These are phyloP conservation scores for Periconia macrospinosa DNA, from an alignment of 2,329 filamentous ascomycete genomes.

Conservation along the genomic window DNA sequence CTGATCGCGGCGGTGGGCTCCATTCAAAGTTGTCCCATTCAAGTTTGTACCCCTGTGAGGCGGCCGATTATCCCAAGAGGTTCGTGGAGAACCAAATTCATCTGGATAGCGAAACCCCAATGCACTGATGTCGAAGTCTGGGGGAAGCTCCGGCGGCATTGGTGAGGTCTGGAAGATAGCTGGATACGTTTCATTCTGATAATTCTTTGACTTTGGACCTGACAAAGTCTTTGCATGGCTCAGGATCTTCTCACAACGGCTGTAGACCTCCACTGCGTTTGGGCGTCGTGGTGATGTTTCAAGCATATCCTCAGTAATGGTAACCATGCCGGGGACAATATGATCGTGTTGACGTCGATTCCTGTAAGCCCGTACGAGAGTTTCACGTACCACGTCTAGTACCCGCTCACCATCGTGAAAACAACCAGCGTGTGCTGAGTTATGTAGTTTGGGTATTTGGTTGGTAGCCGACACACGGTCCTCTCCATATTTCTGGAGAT, in stretches of 20 bases:
- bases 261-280: background rate
- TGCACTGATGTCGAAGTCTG: no score
- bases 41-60: no score
- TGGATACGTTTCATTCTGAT: background rate
- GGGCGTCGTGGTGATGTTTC: background rate
- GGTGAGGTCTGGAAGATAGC: background rate
- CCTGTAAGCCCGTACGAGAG: slow-evolving; percentile 5
- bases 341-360: background rate
- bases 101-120: no score
- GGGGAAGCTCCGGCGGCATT: background rate
- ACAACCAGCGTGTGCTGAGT: slow-evolving; percentile 14
- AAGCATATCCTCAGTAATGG: slow-evolving; percentile 10
- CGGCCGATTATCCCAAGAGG: no score
- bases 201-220: background rate
- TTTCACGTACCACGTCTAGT: slow-evolving; percentile 5
- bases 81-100: no score
- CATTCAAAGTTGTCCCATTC: no score
- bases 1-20: no score
- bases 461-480: slow-evolving; percentile 5
- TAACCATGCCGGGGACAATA: slow-evolving; percentile 1
- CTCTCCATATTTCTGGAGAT: slow-evolving; percentile 13
- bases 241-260: background rate
- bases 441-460: background rate
- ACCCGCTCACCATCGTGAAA: slow-evolving; percentile 20
- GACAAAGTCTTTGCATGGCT: background rate